Evolutionary conservation across 139 green algal genomes (phyloP).

Genomic region (Tetratostichococcus sp.): DNA sequence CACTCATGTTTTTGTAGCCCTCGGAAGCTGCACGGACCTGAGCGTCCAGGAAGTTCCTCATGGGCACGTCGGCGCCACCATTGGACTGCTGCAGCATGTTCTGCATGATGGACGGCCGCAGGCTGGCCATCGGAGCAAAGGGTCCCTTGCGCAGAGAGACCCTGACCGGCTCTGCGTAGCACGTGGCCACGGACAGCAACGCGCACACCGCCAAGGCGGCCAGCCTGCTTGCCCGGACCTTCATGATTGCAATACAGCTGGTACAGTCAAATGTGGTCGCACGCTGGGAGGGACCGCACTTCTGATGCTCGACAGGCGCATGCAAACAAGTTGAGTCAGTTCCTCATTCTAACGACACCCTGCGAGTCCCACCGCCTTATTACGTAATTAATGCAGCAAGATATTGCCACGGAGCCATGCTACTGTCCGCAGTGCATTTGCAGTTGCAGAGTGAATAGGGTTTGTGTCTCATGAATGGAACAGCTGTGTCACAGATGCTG

Average conservation of each 20-base stretch:
- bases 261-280: too few species aligned
- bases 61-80: conserved; percentile 28
- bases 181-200: neutral
- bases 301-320: too few species aligned
- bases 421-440: too few species aligned
- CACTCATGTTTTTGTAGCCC: neutral
- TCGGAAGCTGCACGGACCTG: conserved; percentile 35
- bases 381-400: too few species aligned
- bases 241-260: neutral
- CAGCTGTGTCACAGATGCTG: too few species aligned
- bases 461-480: too few species aligned
- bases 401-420: too few species aligned
- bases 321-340: too few species aligned
- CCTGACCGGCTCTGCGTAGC: neutral
- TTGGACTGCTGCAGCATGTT: neutral
- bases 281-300: too few species aligned
- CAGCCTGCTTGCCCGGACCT: neutral
- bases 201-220: neutral
- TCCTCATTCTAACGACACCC: too few species aligned
- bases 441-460: too few species aligned
- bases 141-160: conserved; percentile 15
- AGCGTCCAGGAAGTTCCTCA: conserved; percentile 67
- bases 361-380: too few species aligned
- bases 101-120: neutral
- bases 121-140: neutral